Conservation (phyloP, 2,329 filamentous ascomycete species). For the Balansia obtecta region DNA sequence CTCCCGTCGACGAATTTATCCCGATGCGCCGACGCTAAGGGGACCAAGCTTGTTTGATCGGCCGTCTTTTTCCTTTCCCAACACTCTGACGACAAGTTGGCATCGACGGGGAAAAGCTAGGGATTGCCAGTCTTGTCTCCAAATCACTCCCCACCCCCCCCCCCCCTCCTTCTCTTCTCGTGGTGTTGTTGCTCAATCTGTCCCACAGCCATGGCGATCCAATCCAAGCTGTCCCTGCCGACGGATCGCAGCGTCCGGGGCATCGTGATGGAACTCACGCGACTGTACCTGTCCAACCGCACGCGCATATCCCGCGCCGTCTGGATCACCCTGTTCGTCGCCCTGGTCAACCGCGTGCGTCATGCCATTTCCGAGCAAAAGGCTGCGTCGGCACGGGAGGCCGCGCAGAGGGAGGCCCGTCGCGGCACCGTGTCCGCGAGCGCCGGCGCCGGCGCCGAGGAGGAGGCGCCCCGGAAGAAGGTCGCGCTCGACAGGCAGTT, state of each 20-base stretch:
- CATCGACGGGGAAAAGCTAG: too few relatives aligned
- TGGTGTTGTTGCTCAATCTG: too few relatives aligned
- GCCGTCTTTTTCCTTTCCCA: too few relatives aligned
- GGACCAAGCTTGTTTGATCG: neutral
- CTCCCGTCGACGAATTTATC: neutral
- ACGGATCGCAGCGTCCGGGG: slow-evolving; percentile 52
- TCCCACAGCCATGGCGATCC: slow-evolving; percentile 48
- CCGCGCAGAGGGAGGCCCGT: slow-evolving; percentile 37
- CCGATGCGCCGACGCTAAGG: neutral
- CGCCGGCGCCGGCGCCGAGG: slow-evolving; percentile 8
- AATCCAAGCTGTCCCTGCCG: slow-evolving; percentile 56
- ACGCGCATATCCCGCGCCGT: slow-evolving; percentile 72
- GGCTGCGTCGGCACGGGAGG: slow-evolving; percentile 60
- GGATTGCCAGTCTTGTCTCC: too few relatives aligned
- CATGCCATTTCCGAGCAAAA: slow-evolving; percentile 91
- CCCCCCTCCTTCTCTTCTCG: neutral
- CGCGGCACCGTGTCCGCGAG: slow-evolving; percentile 38
- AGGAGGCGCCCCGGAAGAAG: slow-evolving; percentile 50
- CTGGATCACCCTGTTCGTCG: slow-evolving; percentile 70
- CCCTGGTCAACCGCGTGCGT: slow-evolving; percentile 75
- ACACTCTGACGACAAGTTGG: too few relatives aligned
- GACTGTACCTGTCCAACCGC: slow-evolving; percentile 67
- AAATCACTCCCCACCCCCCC: neutral
- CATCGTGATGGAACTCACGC: slow-evolving; percentile 53
- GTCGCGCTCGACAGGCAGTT: slow-evolving; percentile 86